A percentile compares a stretch with the other conserved stretches of the same genome.
Evolutionary conservation across 306 rosid species (phyloP).

Genomic region (Vigna angularis): DNA sequence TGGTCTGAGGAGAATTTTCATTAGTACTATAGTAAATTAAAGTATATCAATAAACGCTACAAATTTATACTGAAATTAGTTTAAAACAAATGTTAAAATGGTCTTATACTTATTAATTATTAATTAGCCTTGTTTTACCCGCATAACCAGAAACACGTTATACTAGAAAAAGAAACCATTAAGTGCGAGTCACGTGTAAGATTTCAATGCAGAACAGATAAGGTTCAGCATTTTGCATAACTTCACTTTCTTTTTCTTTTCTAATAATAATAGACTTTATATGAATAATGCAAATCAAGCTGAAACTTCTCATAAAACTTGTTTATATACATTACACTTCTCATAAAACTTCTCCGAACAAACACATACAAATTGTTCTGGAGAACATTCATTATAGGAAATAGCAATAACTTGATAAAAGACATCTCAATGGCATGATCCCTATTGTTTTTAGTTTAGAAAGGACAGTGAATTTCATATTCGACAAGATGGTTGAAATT

Average conservation of each 20-base stretch:
- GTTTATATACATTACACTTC: background rate
- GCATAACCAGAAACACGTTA: too few relatives aligned
- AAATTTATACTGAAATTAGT: too few relatives aligned
- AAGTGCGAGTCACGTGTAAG: background rate
- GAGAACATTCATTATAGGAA: background rate
- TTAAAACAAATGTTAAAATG: too few relatives aligned
- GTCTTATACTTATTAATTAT: too few relatives aligned
- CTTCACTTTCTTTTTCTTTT: too few relatives aligned
- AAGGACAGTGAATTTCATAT: slow-evolving; percentile 42
- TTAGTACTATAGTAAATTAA: too few relatives aligned
- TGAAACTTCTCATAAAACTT: background rate
- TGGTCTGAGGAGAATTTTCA: too few relatives aligned
- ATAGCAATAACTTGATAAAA: slow-evolving; percentile 1
- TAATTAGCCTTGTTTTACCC: too few relatives aligned
- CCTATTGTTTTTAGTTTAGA: background rate
- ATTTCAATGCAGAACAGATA: background rate
- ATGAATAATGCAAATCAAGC: background rate
- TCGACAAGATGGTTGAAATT: slow-evolving; percentile 13
- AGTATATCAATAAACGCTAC: too few relatives aligned
- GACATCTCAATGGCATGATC: background rate
- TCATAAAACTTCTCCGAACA: too few relatives aligned
- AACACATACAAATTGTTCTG: background rate
- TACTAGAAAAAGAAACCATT: too few relatives aligned
- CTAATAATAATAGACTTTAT: background rate
- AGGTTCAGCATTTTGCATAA: background rate